Conservation (phyloP, 1,284 basidiomycete genomes). For the Ganoderma resinaceum region DNA sequence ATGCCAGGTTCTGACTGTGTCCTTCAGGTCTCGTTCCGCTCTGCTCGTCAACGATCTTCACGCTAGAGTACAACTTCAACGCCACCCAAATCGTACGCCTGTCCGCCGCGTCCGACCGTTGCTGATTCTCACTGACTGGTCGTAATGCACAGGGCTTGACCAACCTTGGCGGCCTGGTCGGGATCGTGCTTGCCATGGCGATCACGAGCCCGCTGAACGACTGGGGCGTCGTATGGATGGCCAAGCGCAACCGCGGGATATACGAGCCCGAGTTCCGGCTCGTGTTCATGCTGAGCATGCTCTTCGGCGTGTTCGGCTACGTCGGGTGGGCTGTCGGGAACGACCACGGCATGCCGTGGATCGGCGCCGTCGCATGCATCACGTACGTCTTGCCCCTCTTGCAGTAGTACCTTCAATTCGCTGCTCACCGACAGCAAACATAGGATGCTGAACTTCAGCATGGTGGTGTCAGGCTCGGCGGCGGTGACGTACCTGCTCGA, state of each 20-base stretch:
- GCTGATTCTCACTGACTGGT: background rate
- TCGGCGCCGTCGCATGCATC: constrained; percentile 51
- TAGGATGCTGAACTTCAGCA: constrained; percentile 47
- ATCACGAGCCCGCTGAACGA: constrained; percentile 52
- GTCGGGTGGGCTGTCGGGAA: constrained; percentile 54
- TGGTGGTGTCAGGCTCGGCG: constrained; percentile 48
- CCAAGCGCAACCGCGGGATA: constrained; percentile 50
- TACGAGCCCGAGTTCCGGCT: constrained; percentile 57
- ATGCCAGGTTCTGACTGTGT: background rate
- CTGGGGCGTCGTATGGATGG: constrained; percentile 49
- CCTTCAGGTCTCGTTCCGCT: constrained; percentile 47
- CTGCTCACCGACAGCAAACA: no score
- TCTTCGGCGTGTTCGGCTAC: constrained; percentile 53
- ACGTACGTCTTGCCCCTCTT: constrained; percentile 35
- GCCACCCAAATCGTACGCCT: constrained; percentile 43
- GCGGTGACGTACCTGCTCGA: constrained; percentile 53
- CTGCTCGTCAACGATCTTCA: constrained; percentile 53
- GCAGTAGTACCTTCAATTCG: no score
- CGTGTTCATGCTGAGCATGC: constrained; percentile 49
- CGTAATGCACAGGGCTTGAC: constrained; percentile 41
- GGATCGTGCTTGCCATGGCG: constrained; percentile 47
- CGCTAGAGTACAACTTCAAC: constrained; percentile 48
- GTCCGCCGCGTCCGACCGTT: background rate
- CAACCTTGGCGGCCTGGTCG: constrained; percentile 51
- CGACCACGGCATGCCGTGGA: constrained; percentile 51